Base-by-base conservation (phyloP, 2,329 filamentous ascomycete species). In the Pyricularia pennisetigena region DNA sequence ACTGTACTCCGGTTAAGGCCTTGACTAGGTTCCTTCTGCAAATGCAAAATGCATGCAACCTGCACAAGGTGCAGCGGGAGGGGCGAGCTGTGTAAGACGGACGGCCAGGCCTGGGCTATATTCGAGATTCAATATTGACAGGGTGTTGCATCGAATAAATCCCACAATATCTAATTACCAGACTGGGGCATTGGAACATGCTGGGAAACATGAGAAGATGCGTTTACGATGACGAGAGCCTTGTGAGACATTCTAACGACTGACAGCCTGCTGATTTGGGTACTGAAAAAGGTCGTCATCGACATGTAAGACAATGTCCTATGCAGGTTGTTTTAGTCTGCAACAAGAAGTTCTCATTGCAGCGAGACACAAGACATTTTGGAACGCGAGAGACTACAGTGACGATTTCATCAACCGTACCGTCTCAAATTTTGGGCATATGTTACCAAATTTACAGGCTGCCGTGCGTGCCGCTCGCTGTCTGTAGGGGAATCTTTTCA, bases 11-110 rank as follows among this genome's bases (percentile, higher is more conserved):
- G 41, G n/a, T 49, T 49, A 49, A 49, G 41, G 41, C 20, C 41
- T n/a, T 49, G 41, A 5, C 41, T 49, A 8, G 41, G 41, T 49
- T 49, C 41, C 41, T 49, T n/a, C 41, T 49, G 41, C 41, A 49
- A 49, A 49, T 49, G 41, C 41, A 49, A 49, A 35, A 32, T n/a
- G 63, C 63, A 65, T 65, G 63, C 63, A 65, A 35, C 29, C 63
- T 14, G 29, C 63, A 35, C 63, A 10, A 30, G 14, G 16, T 30
- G 63, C 63, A 35, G 16, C 63, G 10, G 63, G 30, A 24, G 30
- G 30, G 41, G 41, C 14, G 41, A 49, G 16, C 16, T 49, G 41
- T 49, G 41, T 49, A n/a, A 49, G 41, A 49, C 41, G 41, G 41
- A 49, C 41, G 5, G 41, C 41, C 41, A 49, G 41, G 41, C 41